Base-by-base conservation (phyloP, 805 yeast species). In the Hanseniaspora mollemarum region DNA sequence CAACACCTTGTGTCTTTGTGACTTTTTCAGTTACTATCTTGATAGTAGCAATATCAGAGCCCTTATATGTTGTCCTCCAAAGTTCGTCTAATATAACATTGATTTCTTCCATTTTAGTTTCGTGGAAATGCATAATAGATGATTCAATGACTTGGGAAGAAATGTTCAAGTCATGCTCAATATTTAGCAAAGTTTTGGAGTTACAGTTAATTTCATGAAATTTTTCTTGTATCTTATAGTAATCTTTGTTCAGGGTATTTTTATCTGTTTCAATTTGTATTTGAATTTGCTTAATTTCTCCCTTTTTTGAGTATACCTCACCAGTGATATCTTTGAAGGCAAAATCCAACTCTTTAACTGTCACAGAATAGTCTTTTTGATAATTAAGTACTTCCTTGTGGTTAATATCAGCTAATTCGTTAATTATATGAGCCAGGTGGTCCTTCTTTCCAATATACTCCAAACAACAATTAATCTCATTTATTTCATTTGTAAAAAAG, bases 61-160 rank as follows among this genome's bases (percentile, higher is more conserved):
- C 98, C 56, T 83, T 82, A 61, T 92, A 92, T 0, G 99, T 92
- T 45, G 77, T 77, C 56, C 86, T 84, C 99, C 99, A 92, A 38
- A 92, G 67, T 59, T 88, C 96, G 58, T 86, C 92, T 41, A 92
- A 71, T 31, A 87, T 83, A 54, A 83, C 71, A 66, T 92, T 92
- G 58, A 90, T 87, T 58, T 87, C 95, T 58, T 79, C 79, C 98
- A 92, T 92, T 62, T 92, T 92, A 54, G 82, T 67, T 53, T 85
- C 76, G 64, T 92, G 99, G 62, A 78, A 90, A 59, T 80, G 80
- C 95, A 92, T 88, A 43, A 92, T 90, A 0, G 97, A 95, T 55
- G 77, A 78, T 61, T 92, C 98, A 42, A 94, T 71, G 0, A 95
- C 95, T 58, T 79, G 85, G 10, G 85, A 76, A 61, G 87, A 87